Evolutionary conservation across 1,139 yeast genomes (phyloP).

Genomic region (Tardiomyces blankii): DNA sequence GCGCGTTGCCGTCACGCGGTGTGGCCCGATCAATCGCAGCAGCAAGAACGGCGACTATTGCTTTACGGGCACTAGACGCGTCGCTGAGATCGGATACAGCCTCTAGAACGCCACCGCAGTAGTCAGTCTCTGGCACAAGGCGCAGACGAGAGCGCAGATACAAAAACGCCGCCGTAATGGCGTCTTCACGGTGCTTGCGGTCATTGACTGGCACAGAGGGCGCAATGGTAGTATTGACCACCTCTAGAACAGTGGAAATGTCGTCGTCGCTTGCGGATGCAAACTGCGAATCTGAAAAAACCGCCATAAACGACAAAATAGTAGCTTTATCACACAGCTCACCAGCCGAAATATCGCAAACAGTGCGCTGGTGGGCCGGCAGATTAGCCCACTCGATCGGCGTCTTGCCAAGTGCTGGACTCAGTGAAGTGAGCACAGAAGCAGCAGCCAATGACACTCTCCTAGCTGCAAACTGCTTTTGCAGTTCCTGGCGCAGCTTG

Average conservation of each 20-base stretch:
- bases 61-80: background rate
- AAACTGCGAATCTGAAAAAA: background rate
- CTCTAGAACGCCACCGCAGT: background rate
- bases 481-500: background rate
- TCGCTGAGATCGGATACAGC: background rate
- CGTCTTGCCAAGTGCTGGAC: background rate
- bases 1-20: background rate
- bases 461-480: background rate
- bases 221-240: background rate
- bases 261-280: background rate
- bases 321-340: background rate
- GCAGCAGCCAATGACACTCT: background rate
- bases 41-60: constrained; percentile 17
- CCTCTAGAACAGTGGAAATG: background rate
- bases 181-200: background rate
- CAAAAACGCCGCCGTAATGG: background rate
- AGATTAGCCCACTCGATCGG: background rate
- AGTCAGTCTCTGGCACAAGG: background rate
- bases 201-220: background rate
- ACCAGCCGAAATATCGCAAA: background rate
- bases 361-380: background rate
- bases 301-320: background rate
- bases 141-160: background rate
- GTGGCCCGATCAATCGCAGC: constrained; percentile 23
- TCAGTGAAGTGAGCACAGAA: background rate